A percentile compares a stretch with the other conserved stretches of the same genome.
Conservation (phyloP, 768 basidiomycete species). For the Hygrophoropsis aurantiaca region DNA sequence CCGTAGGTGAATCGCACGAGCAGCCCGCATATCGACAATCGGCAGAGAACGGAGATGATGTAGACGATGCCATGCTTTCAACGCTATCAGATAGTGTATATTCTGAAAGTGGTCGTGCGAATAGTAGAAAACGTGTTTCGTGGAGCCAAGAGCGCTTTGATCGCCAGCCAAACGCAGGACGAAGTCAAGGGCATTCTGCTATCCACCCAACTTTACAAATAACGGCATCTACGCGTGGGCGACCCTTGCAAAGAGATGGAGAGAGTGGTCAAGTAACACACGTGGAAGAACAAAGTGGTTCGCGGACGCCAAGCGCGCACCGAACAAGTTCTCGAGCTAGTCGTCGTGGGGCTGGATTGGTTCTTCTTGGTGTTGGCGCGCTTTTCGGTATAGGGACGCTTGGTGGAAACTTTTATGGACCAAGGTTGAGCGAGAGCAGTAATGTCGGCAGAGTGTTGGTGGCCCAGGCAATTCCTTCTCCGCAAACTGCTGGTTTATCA, state of each 20-base stretch:
- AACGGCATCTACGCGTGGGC: slow-evolving; percentile 40
- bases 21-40: slow-evolving; percentile 14
- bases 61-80: slow-evolving; percentile 52
- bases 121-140: slow-evolving; percentile 53
- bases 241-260: slow-evolving; percentile 41
- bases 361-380: slow-evolving; percentile 77
- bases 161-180: slow-evolving; percentile 36
- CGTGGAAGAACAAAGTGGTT: slow-evolving; percentile 16
- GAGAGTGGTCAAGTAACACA: slow-evolving; percentile 26
- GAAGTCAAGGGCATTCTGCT: slow-evolving; percentile 31
- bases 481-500: slow-evolving; percentile 2
- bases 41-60: slow-evolving; percentile 35
- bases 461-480: slow-evolving; percentile 9
- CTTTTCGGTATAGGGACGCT: slow-evolving; percentile 68
- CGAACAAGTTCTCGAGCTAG: slow-evolving; percentile 60
- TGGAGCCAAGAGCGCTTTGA: slow-evolving; percentile 62
- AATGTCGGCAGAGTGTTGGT: slow-evolving; percentile 52
- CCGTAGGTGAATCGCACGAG: slow-evolving; percentile 22
- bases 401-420: slow-evolving; percentile 28
- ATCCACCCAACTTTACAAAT: slow-evolving; percentile 34
- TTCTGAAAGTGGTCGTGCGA: slow-evolving; percentile 60
- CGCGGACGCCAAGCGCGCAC: slow-evolving; percentile 8
- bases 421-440: slow-evolving; percentile 24
- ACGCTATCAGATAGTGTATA: slow-evolving; percentile 73
- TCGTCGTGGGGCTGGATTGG: slow-evolving; percentile 71